Evolutionary conservation across 1,284 basidiomycete genomes (phyloP).

Genomic region (Pterula multifida): DNA sequence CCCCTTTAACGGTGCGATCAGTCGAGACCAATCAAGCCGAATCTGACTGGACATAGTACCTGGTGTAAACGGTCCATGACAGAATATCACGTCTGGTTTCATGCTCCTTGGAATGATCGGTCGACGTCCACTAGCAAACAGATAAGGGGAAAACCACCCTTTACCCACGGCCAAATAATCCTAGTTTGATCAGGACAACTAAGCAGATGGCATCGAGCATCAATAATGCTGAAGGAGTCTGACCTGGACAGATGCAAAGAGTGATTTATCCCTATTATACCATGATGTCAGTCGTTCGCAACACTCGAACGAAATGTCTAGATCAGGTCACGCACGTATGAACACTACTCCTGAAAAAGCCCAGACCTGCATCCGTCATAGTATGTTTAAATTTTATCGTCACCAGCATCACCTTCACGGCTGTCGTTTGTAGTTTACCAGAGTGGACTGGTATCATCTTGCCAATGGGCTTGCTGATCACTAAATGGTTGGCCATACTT

Average conservation of each 20-base stretch:
- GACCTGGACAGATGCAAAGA: neutral
- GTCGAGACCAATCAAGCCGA: slow-evolving; percentile 1
- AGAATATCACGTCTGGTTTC: slow-evolving; percentile 57
- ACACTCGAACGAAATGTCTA: too few relatives aligned
- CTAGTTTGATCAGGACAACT: slow-evolving; percentile 16
- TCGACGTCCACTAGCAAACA: slow-evolving; percentile 47
- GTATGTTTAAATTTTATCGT: slow-evolving; percentile 52
- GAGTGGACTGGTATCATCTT: slow-evolving; percentile 39
- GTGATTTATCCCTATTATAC: slow-evolving; percentile 1
- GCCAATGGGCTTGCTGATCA: slow-evolving; percentile 39
- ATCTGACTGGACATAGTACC: slow-evolving; percentile 23
- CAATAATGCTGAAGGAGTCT: neutral
- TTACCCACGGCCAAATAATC: slow-evolving; percentile 53
- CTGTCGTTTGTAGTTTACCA: slow-evolving; percentile 41
- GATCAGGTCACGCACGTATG: slow-evolving; percentile 29
- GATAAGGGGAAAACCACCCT: slow-evolving; percentile 57
- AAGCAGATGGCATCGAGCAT: too few relatives aligned
- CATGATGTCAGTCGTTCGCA: neutral
- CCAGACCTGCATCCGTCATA: slow-evolving; percentile 43
- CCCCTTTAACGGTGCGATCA: slow-evolving; percentile 23
- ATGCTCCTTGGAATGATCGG: slow-evolving; percentile 49
- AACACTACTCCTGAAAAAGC: slow-evolving; percentile 48
- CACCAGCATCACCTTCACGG: slow-evolving; percentile 42
- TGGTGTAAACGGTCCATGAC: slow-evolving; percentile 49
- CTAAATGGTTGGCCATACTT: slow-evolving; percentile 26